Percentiles rank a stretch among this genome's conserved stretches.
phyloP scores from a whole-genome alignment of 2,329 filamentous ascomycete genomes.

The Fusarium ramigenum region DNA sequence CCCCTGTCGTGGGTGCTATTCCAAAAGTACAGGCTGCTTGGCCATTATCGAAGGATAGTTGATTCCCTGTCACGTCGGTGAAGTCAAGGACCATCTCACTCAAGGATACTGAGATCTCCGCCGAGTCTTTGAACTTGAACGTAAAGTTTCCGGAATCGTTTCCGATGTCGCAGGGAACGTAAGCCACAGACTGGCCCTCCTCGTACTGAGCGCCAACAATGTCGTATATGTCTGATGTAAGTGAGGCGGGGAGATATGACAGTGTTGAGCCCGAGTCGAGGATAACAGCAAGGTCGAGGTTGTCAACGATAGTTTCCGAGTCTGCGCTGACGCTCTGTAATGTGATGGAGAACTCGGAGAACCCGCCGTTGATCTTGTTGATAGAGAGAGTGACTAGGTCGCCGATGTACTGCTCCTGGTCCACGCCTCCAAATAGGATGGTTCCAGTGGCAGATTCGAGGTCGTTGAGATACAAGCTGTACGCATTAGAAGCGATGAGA shows the following conservation, averaged over 20 bases:
- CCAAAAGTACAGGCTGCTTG: constrained; percentile 72
- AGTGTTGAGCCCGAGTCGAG: constrained; percentile 77
- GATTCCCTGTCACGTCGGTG: constrained; percentile 55
- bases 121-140: constrained; percentile 63
- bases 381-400: constrained; percentile 74
- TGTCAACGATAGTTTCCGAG: constrained; percentile 52
- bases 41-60: constrained; percentile 63
- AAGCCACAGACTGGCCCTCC: constrained; percentile 61
- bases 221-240: constrained; percentile 64
- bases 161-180: constrained; percentile 68
- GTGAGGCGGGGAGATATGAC: constrained; percentile 70
- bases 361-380: constrained; percentile 61
- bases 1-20: constrained; percentile 65
- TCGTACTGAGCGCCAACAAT: constrained; percentile 69
- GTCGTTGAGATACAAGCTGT: constrained; percentile 81
- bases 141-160: constrained; percentile 53
- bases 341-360: constrained; percentile 74
- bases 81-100: constrained; percentile 68
- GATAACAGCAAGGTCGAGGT: constrained; percentile 68
- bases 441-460: constrained; percentile 70
- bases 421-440: constrained; percentile 80
- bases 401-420: constrained; percentile 71
- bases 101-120: constrained; percentile 63
- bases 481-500: constrained; percentile 72
- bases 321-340: constrained; percentile 67